A percentile compares a stretch with the other conserved stretches of the same genome.
Evolutionary conservation across 208 protist genomes (phyloP).

Genomic region (Leishmania major): DNA sequence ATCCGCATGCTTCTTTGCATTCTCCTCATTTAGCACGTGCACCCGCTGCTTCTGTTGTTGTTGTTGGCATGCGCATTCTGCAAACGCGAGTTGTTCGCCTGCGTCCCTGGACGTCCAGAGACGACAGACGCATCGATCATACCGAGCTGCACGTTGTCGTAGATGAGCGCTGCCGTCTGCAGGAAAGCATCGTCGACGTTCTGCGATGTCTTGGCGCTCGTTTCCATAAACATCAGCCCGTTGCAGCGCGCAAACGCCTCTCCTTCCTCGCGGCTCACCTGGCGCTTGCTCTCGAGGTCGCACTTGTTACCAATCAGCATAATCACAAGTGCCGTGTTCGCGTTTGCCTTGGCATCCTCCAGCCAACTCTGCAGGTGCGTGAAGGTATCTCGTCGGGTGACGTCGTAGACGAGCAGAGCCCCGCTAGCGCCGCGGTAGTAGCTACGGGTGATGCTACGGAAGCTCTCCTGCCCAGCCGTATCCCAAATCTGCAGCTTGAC

Average conservation of each 20-base stretch:
- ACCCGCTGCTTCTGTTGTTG: constrained; percentile 11
- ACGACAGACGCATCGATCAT: constrained; percentile 87
- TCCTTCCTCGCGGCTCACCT: constrained; percentile 96
- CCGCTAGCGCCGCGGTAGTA: constrained; percentile 99
- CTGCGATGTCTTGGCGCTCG: constrained; percentile 97
- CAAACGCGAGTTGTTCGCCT: constrained; percentile 10
- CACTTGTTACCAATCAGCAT: constrained; percentile 99
- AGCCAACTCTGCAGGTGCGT: constrained; percentile 97
- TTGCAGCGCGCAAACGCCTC: constrained; percentile 96
- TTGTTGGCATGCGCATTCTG: constrained; percentile 2
- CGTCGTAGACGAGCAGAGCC: constrained; percentile 98
- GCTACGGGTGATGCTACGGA: constrained; percentile 98
- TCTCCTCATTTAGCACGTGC: background rate
- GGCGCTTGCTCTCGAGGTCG: constrained; percentile 94
- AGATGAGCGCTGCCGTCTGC: constrained; percentile 94
- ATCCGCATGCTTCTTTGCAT: background rate
- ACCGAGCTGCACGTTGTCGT: constrained; percentile 96
- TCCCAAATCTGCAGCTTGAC: constrained; percentile 99
- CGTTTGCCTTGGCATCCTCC: constrained; percentile 96
- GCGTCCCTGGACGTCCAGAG: constrained; percentile 48
- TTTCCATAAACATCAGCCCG: constrained; percentile 98
- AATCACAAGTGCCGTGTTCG: constrained; percentile 97
- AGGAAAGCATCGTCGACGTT: constrained; percentile 97
- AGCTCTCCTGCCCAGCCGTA: constrained; percentile 97
- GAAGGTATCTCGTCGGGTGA: constrained; percentile 97